These are phyloP conservation scores for Yamadazyma takamatsuzukensis DNA, from an alignment of 805 yeast species.

Conservation along the genomic window DNA sequence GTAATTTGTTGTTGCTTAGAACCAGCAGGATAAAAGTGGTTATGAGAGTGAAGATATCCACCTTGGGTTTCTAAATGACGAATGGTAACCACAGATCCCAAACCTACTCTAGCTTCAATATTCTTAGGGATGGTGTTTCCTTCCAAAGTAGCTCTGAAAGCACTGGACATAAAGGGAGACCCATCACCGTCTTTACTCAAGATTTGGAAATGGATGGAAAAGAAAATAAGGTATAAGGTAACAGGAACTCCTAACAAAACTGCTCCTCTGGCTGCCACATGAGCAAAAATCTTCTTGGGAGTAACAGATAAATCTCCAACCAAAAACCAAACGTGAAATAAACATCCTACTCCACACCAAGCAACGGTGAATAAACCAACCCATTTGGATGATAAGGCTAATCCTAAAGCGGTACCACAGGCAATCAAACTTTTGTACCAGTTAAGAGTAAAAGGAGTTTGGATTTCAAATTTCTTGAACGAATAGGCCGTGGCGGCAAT, in stretches of 20 bases:
- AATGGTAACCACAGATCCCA: slow-evolving; percentile 61
- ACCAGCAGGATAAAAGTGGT: slow-evolving; percentile 67
- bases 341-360: slow-evolving; percentile 67
- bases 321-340: slow-evolving; percentile 64
- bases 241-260: slow-evolving; percentile 58
- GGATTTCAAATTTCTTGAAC: slow-evolving; percentile 62
- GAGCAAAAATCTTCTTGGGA: slow-evolving; percentile 39
- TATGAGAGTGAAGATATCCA: slow-evolving; percentile 83
- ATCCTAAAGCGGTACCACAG: slow-evolving; percentile 69
- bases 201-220: slow-evolving; percentile 59
- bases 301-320: slow-evolving; percentile 65
- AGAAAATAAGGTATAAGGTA: slow-evolving; percentile 52
- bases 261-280: slow-evolving; percentile 49
- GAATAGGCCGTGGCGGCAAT: slow-evolving; percentile 69
- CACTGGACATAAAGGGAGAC: slow-evolving; percentile 65
- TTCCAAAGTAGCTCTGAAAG: slow-evolving; percentile 60
- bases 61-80: slow-evolving; percentile 72
- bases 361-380: slow-evolving; percentile 79
- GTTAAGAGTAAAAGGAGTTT: slow-evolving; percentile 52
- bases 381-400: slow-evolving; percentile 77
- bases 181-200: slow-evolving; percentile 67
- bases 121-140: slow-evolving; percentile 59
- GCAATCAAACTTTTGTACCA: slow-evolving; percentile 61
- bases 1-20: slow-evolving; percentile 84
- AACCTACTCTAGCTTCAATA: slow-evolving; percentile 66